Percentiles rank a stretch among this genome's conserved stretches.
phyloP scores from a whole-genome alignment of 1,139 yeast species.

The Yamadazyma sp. region DNA sequence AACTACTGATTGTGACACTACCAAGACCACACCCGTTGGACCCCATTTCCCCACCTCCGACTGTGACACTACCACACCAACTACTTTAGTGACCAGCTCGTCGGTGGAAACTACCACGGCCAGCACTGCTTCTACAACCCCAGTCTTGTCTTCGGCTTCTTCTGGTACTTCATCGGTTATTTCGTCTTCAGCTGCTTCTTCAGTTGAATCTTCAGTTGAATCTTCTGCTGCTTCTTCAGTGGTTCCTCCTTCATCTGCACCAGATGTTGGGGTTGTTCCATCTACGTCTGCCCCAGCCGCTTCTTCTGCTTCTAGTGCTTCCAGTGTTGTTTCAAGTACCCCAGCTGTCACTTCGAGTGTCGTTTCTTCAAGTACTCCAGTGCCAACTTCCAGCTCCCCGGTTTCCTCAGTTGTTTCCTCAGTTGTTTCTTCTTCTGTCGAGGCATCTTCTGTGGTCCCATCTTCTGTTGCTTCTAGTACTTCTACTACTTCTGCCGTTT shows the following conservation, averaged over 20 bases:
- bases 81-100: constrained; percentile 10
- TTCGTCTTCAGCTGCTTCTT: constrained; percentile 1
- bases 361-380: constrained; percentile 6
- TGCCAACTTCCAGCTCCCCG: constrained; percentile 1
- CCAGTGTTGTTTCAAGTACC: constrained; percentile 9
- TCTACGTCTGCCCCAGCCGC: constrained; percentile 3
- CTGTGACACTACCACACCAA: constrained; percentile 4
- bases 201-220: constrained; percentile 4
- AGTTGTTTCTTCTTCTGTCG: background rate
- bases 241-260: constrained; percentile 3
- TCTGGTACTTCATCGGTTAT: constrained; percentile 3
- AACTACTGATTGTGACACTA: constrained; percentile 18
- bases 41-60: background rate
- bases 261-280: background rate
- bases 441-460: background rate
- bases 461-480: background rate
- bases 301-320: constrained; percentile 9
- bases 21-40: constrained; percentile 17
- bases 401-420: background rate
- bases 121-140: background rate
- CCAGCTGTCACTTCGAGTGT: constrained; percentile 9
- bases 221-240: constrained; percentile 2
- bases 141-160: background rate
- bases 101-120: constrained; percentile 1
- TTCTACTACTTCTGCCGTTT: background rate